These are phyloP conservation scores for Xylaria sp. DNA, from an alignment of 2,329 filamentous ascomycete species.

Conservation along the genomic window DNA sequence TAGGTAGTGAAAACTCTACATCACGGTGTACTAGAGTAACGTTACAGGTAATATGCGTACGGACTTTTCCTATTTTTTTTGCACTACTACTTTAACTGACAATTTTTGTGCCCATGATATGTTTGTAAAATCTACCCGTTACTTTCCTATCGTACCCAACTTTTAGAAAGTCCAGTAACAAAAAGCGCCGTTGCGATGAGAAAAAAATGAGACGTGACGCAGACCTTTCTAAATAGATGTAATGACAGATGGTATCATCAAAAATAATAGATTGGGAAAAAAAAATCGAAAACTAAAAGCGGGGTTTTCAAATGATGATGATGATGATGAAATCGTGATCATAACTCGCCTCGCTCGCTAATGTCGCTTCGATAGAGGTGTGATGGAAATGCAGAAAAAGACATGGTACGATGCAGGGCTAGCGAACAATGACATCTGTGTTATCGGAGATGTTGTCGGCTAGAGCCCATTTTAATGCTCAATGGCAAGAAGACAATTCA, in stretches of 20 bases:
- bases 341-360: slow-evolving; percentile 24
- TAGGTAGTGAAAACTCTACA: too few relatives aligned
- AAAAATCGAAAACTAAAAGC: background rate
- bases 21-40: too few relatives aligned
- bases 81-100: too few relatives aligned
- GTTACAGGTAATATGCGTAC: too few relatives aligned
- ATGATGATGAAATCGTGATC: background rate
- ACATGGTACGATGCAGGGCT: background rate
- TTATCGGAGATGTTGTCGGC: background rate
- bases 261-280: too few relatives aligned
- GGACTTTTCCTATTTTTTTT: background rate
- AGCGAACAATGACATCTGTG: background rate
- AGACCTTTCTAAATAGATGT: background rate
- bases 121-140: background rate
- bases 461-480: background rate
- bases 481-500: background rate
- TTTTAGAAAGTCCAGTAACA: background rate
- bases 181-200: background rate
- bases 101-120: background rate
- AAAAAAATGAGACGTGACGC: background rate
- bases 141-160: background rate
- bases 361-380: slow-evolving; percentile 17
- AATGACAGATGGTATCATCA: slow-evolving; percentile 21
- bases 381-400: slow-evolving; percentile 2
- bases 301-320: background rate